A percentile compares a stretch with the other conserved stretches of the same genome.
phyloP scores from a whole-genome alignment of 2,329 filamentous ascomycete species.

The Aureobasidium pullulans region DNA sequence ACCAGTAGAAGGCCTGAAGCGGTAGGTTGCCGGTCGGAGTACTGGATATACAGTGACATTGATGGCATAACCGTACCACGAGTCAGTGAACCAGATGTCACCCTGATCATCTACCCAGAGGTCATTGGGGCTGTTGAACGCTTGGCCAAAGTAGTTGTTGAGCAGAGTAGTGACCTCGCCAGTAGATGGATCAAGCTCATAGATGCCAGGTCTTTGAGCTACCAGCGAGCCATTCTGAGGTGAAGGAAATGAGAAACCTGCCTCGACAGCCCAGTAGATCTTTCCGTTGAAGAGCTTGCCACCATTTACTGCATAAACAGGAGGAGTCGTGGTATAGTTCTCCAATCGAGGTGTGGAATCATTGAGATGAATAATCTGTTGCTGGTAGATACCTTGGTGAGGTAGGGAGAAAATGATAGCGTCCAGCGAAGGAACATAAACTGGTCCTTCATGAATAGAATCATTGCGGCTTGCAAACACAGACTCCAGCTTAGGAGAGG shows the following conservation, averaged over 20 bases:
- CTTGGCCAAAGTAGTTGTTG: slow-evolving; percentile 42
- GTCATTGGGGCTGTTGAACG: slow-evolving; percentile 39
- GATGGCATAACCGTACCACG: slow-evolving; percentile 19
- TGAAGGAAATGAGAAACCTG: slow-evolving; percentile 6
- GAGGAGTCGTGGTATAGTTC: slow-evolving; percentile 34
- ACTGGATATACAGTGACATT: slow-evolving; percentile 18
- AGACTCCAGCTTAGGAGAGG: slow-evolving; percentile 30
- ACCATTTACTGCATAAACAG: slow-evolving; percentile 38
- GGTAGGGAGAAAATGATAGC: slow-evolving; percentile 33
- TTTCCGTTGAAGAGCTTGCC: slow-evolving; percentile 34
- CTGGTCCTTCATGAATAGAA: slow-evolving; percentile 37
- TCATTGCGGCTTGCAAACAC: slow-evolving; percentile 32
- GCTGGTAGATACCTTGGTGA: slow-evolving; percentile 30
- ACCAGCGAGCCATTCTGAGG: slow-evolving; percentile 28
- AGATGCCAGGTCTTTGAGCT: slow-evolving; percentile 32
- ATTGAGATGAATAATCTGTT: slow-evolving; percentile 35
- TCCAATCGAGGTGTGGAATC: slow-evolving; percentile 33
- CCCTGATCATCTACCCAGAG: slow-evolving; percentile 32
- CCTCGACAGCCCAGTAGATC: slow-evolving; percentile 32
- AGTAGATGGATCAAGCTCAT: slow-evolving; percentile 33
- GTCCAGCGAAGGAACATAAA: slow-evolving; percentile 35
- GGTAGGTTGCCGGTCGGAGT: slow-evolving; percentile 30
- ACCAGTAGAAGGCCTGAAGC: slow-evolving; percentile 36
- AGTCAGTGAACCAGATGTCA: slow-evolving; percentile 46
- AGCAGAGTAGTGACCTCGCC: slow-evolving; percentile 35